phyloP scores from a whole-genome alignment of 306 rosid genomes.

The Oxytropis ochrocephala region DNA sequence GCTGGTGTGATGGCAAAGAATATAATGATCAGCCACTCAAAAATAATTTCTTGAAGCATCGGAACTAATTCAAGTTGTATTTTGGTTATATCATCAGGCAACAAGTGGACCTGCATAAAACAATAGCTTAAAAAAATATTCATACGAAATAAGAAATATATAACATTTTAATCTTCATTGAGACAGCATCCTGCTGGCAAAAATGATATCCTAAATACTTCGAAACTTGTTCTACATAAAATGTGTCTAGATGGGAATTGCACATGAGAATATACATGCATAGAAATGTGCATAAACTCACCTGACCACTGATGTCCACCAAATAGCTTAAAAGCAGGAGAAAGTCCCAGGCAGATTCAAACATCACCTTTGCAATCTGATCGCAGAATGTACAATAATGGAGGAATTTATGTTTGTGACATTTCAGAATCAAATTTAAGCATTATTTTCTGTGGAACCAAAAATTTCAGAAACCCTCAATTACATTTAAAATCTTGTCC shows the following conservation, averaged over 20 bases:
- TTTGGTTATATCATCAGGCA: constrained; percentile 62
- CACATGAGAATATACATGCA: neutral
- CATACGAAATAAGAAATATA: neutral
- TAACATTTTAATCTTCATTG: neutral
- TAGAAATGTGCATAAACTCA: constrained; percentile 30
- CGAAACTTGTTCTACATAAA: constrained; percentile 4
- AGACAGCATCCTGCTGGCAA: neutral
- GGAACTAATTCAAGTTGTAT: constrained; percentile 76
- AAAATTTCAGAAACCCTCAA: constrained; percentile 70
- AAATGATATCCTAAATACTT: neutral
- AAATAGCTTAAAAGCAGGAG: constrained; percentile 80
- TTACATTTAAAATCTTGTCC: constrained; percentile 54
- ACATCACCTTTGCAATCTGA: constrained; percentile 85
- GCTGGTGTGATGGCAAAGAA: constrained; percentile 75
- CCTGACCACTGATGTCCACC: constrained; percentile 80
- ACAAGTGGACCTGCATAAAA: constrained; percentile 58
- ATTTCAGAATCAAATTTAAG: constrained; percentile 38
- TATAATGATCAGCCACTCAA: constrained; percentile 75
- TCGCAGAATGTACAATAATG: constrained; percentile 69
- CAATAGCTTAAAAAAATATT: neutral
- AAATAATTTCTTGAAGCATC: constrained; percentile 75
- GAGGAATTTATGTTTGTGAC: constrained; percentile 51
- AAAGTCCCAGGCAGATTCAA: constrained; percentile 77
- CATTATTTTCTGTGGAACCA: constrained; percentile 65
- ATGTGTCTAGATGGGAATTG: neutral